These are phyloP conservation scores for Claviceps sp. DNA, from an alignment of 2,329 filamentous ascomycete species.

Conservation along the genomic window DNA sequence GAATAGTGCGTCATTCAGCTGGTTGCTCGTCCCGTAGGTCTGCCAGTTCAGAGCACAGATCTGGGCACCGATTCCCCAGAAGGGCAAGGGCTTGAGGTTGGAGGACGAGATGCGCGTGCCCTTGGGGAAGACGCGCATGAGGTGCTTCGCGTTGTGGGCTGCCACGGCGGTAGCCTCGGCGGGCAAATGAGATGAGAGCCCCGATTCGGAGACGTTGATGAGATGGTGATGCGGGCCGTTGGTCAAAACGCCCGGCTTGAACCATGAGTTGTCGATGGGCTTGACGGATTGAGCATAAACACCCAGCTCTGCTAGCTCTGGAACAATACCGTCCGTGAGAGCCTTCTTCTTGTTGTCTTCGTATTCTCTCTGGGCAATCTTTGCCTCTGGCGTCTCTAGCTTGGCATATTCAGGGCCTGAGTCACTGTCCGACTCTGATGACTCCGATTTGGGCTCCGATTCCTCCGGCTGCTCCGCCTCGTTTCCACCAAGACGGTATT, in stretches of 20 bases:
- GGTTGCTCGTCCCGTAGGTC: constrained; percentile 50
- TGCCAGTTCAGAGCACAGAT: constrained; percentile 61
- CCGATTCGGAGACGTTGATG: constrained; percentile 56
- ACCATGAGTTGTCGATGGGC: constrained; percentile 53
- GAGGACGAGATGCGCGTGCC: constrained; percentile 54
- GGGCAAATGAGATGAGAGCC: constrained; percentile 38
- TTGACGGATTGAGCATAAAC: constrained; percentile 61
- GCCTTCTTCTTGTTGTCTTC: constrained; percentile 39
- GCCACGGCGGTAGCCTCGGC: constrained; percentile 32
- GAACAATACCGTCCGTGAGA: constrained; percentile 39
- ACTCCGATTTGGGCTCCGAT: not conserved
- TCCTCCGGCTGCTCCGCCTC: not conserved
- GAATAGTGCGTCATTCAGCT: constrained; percentile 57
- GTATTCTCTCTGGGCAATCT: constrained; percentile 36
- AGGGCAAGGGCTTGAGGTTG: constrained; percentile 49
- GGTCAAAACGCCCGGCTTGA: constrained; percentile 30
- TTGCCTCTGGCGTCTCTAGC: constrained; percentile 30
- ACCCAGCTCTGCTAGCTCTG: constrained; percentile 50
- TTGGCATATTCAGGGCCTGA: constrained; percentile 20
- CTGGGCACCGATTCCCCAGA: constrained; percentile 55
- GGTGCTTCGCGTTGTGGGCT: constrained; percentile 46
- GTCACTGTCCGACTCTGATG: constrained; percentile 17
- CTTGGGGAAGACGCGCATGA: constrained; percentile 61
- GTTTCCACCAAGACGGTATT: constrained; percentile 43
- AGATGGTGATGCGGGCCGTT: constrained; percentile 52